phyloP scores from a whole-genome alignment of 345 rosid genomes.

The Pistacia vera region DNA sequence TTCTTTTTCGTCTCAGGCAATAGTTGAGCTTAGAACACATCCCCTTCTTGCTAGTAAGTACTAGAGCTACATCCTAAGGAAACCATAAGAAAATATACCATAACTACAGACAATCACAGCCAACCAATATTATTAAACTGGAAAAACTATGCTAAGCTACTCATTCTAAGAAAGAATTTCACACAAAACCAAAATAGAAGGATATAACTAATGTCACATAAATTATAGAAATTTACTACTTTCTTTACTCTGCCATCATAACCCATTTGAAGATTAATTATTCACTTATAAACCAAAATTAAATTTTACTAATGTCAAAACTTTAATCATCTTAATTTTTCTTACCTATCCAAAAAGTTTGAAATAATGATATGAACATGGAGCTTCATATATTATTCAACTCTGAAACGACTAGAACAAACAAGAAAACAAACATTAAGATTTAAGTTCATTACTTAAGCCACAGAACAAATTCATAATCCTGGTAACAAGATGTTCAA shows the following conservation, averaged over 20 bases:
- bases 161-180: not conserved
- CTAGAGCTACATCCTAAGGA: not conserved
- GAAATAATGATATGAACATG: not conserved
- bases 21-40: not conserved
- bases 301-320: not conserved
- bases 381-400: too few species aligned
- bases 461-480: too few species aligned
- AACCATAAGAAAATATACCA: not conserved
- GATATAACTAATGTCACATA: not conserved
- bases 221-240: not conserved
- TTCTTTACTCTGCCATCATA: not conserved
- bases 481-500: too few species aligned
- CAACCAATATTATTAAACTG: not conserved
- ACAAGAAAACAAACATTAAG: too few species aligned
- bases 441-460: too few species aligned
- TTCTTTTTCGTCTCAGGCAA: not conserved
- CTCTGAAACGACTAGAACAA: too few species aligned
- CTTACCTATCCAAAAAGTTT: not conserved
- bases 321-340: not conserved
- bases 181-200: not conserved
- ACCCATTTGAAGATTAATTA: not conserved
- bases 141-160: not conserved
- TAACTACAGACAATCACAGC: not conserved
- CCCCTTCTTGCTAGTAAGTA: too few species aligned
- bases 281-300: not conserved